Base-by-base conservation (phyloP, 805 yeast species). In the Wickerhamiella kurtzmanii region DNA sequence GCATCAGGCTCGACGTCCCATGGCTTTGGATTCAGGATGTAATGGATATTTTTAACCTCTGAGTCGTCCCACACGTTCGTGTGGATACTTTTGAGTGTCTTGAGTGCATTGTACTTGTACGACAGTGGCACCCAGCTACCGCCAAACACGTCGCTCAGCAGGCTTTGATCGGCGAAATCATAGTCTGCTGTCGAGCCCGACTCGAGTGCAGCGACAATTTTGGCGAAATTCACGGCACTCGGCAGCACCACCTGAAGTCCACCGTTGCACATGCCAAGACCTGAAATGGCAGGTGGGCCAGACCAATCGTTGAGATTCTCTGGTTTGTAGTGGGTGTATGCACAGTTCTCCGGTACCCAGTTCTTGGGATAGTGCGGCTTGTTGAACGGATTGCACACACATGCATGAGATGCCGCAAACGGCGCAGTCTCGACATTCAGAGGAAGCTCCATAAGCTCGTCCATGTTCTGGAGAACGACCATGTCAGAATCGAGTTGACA, bases 351-450 rank as follows among this genome's bases (percentile, higher is more conserved):
- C 2, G 64, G 62, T 8, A 64, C 52, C 81, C 82, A 76, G 51
- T 73, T 66, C 42, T 56, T 50, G 15, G 82, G 82, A 49, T 76
- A 76, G 56, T 76, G 78, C 0, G 66, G 52, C 50, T 70, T 68
- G 18, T 67, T 56, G 60, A 69, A 64, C 3, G 82, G 82, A 52
- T 76, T 76, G 60, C 82, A 76, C 19, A 75, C 77, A 59, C 82
- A 76, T 2, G 81, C 80, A 52, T 76, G 76, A 9, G 73, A 58
- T 0, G 80, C 79, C 0, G 79, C 82, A 60, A 77, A 75, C 3
- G 64, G 69, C 3, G 56, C 54, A 2, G 56, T 55, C 8, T 56
- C 52, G 2, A 56, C 58, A 44, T 62, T 55, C 43, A 76, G 57
- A 8, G 66, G 66, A 17, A 74, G 43, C 5, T 70, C 72, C 72